A percentile compares a stretch with the other conserved stretches of the same genome.
These are phyloP conservation scores for Ustilago esculenta DNA, from an alignment of 1,284 basidiomycete species.

Conservation along the genomic window DNA sequence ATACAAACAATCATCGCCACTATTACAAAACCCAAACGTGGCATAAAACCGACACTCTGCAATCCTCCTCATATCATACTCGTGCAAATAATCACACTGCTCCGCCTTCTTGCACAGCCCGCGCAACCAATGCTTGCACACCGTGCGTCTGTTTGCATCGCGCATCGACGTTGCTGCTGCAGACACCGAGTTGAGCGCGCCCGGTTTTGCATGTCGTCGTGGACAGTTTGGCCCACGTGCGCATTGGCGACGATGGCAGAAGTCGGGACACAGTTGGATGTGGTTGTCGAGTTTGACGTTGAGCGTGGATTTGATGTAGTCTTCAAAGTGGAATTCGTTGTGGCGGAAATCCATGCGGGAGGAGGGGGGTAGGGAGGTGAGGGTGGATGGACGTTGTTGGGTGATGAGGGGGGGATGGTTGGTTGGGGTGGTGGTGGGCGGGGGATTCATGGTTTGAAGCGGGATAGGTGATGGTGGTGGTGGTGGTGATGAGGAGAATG, in stretches of 20 bases:
- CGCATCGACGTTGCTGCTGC: constrained; percentile 34
- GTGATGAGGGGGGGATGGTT: constrained; percentile 40
- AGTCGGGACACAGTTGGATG: constrained; percentile 68
- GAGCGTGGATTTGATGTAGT: constrained; percentile 83
- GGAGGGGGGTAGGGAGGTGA: constrained; percentile 28
- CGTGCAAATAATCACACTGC: constrained; percentile 97
- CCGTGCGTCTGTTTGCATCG: constrained; percentile 71
- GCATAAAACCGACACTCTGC: constrained; percentile 99
- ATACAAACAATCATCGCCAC: constrained; percentile 97
- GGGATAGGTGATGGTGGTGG: neutral
- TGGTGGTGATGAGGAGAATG: constrained; percentile 31
- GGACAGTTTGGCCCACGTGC: constrained; percentile 48
- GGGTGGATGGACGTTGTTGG: constrained; percentile 19
- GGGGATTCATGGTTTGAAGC: constrained; percentile 9
- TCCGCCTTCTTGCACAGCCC: constrained; percentile 99
- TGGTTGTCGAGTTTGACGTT: constrained; percentile 92
- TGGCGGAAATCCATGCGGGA: constrained; percentile 86
- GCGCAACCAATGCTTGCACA: constrained; percentile 99
- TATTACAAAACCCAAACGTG: constrained; percentile 96
- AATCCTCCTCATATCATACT: constrained; percentile 97
- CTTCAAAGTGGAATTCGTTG: constrained; percentile 85
- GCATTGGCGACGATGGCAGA: constrained; percentile 36
- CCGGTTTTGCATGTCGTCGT: constrained; percentile 47
- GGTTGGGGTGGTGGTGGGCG: constrained; percentile 23
- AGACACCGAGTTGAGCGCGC: constrained; percentile 43